These are phyloP conservation scores for Ceratobasidium sp. DNA, from an alignment of 1,284 basidiomycete genomes.

Conservation along the genomic window DNA sequence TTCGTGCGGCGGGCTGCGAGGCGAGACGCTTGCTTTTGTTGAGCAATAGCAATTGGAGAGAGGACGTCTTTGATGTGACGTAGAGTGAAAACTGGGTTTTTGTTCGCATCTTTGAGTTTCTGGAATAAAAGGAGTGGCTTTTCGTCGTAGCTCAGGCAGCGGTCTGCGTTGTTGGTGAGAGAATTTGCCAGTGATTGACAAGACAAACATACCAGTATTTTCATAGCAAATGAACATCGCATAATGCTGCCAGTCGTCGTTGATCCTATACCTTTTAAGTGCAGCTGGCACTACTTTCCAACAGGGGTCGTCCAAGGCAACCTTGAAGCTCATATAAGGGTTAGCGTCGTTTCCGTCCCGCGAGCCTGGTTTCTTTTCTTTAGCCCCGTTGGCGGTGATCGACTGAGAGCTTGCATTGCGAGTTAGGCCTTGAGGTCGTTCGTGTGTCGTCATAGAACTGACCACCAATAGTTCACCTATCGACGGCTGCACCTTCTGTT, in stretches of 20 bases:
- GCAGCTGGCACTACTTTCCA: conserved; percentile 98
- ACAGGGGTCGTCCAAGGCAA: conserved; percentile 95
- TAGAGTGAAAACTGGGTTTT: conserved; percentile 99
- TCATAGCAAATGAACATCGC: conserved; percentile 99
- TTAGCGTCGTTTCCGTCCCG: conserved; percentile 53
- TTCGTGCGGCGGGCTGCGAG: conserved; percentile 21
- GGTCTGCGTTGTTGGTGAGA: conserved; percentile 68
- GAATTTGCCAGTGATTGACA: conserved; percentile 10
- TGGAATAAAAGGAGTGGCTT: conserved; percentile 97
- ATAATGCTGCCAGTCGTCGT: conserved; percentile 98
- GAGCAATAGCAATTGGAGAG: conserved; percentile 94
- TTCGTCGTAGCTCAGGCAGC: conserved; percentile 97
- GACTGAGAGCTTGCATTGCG: conserved; percentile 45
- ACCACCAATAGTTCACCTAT: conserved; percentile 33
- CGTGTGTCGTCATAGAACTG: not conserved
- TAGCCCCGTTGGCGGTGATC: conserved; percentile 34
- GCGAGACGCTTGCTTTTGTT: conserved; percentile 90
- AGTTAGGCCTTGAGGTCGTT: conserved; percentile 39
- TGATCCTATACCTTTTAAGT: conserved; percentile 98
- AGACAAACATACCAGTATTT: conserved; percentile 73
- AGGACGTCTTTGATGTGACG: conserved; percentile 99
- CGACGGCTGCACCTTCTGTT: conserved; percentile 40
- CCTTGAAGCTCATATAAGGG: conserved; percentile 85
- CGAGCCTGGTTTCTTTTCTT: conserved; percentile 32
- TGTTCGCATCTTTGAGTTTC: conserved; percentile 95